Evolutionary conservation across 2,329 filamentous ascomycete genomes (phyloP).

Genomic region (Fusarium austroafricanum): DNA sequence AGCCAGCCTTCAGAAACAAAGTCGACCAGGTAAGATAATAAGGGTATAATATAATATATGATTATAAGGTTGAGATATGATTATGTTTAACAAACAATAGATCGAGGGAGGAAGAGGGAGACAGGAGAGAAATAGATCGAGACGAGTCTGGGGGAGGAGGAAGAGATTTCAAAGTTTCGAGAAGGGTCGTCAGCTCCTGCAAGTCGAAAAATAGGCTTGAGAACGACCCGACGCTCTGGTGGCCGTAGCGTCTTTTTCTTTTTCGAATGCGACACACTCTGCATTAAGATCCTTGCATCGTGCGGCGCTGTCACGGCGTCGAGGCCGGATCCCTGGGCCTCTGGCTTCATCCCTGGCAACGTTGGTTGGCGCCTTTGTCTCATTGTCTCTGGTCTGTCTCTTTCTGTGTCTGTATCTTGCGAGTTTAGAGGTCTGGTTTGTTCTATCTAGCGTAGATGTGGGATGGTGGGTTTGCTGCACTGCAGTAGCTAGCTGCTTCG

Average conservation of each 20-base stretch:
- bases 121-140: constrained; percentile 30
- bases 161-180: constrained; percentile 43
- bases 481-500: not conserved
- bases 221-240: constrained; percentile 45
- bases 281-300: constrained; percentile 42
- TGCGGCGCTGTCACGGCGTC: constrained; percentile 39
- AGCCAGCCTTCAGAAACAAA: constrained; percentile 44
- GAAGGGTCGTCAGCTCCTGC: constrained; percentile 37
- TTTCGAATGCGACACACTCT: constrained; percentile 42
- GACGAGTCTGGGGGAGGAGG: constrained; percentile 30
- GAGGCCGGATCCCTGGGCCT: constrained; percentile 36
- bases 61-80: constrained; percentile 18
- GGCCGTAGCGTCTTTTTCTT: constrained; percentile 44
- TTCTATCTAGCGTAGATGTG: constrained; percentile 30
- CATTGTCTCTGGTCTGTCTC: constrained; percentile 7
- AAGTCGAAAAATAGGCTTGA: constrained; percentile 33
- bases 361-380: constrained; percentile 11
- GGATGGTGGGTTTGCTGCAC: constrained; percentile 17
- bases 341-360: constrained; percentile 28
- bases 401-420: constrained; percentile 12
- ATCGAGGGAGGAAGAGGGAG: constrained; percentile 21
- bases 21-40: constrained; percentile 30
- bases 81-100: constrained; percentile 26
- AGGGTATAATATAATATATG: constrained; percentile 25
- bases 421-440: constrained; percentile 11